These are phyloP conservation scores for Pythium biforme DNA, from an alignment of 352 stramenopile species.

Conservation along the genomic window DNA sequence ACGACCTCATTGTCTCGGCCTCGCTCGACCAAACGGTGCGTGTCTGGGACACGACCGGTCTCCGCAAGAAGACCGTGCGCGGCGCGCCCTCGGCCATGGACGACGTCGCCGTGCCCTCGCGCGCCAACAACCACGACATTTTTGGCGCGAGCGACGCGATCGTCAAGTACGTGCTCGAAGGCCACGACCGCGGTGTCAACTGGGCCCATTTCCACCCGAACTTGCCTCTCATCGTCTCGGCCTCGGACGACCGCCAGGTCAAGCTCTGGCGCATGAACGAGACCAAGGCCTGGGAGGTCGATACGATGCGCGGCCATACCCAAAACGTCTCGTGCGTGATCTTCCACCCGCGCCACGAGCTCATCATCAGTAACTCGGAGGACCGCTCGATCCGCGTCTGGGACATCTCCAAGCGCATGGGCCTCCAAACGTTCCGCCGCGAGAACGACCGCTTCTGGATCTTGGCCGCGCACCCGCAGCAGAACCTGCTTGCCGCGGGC, in stretches of 20 bases:
- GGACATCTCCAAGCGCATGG: constrained; percentile 98
- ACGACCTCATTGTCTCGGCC: constrained; percentile 99
- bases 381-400: constrained; percentile 99
- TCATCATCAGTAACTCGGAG: constrained; percentile 99
- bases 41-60: constrained; percentile 99
- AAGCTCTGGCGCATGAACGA: constrained; percentile 99
- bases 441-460: constrained; percentile 99
- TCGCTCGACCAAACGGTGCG: constrained; percentile 97
- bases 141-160: constrained; percentile 99
- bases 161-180: constrained; percentile 99
- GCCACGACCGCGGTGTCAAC: constrained; percentile 99
- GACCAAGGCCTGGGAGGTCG: constrained; percentile 99
- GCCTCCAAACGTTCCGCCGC: constrained; percentile 97
- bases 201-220: constrained; percentile 99
- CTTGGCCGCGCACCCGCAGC: constrained; percentile 91
- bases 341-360: constrained; percentile 98
- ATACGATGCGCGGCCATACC: constrained; percentile 99
- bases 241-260: constrained; percentile 98
- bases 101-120: constrained; percentile 53
- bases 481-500: constrained; percentile 98
- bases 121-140: constrained; percentile 90
- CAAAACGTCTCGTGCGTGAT: constrained; percentile 99
- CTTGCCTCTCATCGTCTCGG: constrained; percentile 97
- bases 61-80: constrained; percentile 98
- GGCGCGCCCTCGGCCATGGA: constrained; percentile 83